Conservation (phyloP, 805 yeast species). For the Diddensiella caesifluorescens region DNA sequence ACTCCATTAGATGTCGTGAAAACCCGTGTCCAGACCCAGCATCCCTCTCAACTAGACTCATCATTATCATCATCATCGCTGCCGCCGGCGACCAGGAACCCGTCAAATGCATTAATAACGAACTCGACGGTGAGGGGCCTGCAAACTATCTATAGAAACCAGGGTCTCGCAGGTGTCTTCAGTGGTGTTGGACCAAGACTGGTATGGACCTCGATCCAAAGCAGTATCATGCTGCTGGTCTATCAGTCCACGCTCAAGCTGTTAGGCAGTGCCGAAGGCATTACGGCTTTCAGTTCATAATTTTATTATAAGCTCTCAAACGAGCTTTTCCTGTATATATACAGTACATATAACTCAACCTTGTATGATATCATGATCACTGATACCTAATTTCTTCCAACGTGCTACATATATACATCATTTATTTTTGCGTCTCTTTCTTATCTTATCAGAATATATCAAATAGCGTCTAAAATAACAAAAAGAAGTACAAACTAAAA, state of each 20-base stretch:
- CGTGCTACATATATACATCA: too few species aligned
- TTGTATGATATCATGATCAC: constrained; percentile 3
- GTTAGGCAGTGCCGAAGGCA: constrained; percentile 33
- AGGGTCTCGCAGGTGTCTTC: constrained; percentile 77
- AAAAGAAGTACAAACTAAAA: constrained; percentile 3
- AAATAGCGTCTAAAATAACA: too few species aligned
- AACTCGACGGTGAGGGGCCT: constrained; percentile 50
- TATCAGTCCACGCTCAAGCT: constrained; percentile 72
- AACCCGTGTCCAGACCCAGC: constrained; percentile 88
- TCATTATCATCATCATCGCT: too few species aligned
- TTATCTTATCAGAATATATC: too few species aligned
- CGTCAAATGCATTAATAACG: constrained; percentile 25
- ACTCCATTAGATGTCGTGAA: constrained; percentile 93
- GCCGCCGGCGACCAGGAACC: constrained; percentile 3
- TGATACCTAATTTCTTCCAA: constrained; percentile 3
- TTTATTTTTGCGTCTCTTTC: too few species aligned
- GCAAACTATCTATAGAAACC: constrained; percentile 53
- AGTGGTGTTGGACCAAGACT: constrained; percentile 96
- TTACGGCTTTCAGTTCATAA: too few species aligned
- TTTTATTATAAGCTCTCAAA: too few species aligned
- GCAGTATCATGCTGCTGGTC: constrained; percentile 84
- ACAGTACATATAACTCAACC: background rate
- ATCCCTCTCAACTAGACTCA: constrained; percentile 5
- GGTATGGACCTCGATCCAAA: constrained; percentile 94
- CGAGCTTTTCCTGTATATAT: constrained; percentile 2